Evolutionary conservation across 2,329 filamentous ascomycete genomes (phyloP).

Genomic region (Nothopassalora personata): DNA sequence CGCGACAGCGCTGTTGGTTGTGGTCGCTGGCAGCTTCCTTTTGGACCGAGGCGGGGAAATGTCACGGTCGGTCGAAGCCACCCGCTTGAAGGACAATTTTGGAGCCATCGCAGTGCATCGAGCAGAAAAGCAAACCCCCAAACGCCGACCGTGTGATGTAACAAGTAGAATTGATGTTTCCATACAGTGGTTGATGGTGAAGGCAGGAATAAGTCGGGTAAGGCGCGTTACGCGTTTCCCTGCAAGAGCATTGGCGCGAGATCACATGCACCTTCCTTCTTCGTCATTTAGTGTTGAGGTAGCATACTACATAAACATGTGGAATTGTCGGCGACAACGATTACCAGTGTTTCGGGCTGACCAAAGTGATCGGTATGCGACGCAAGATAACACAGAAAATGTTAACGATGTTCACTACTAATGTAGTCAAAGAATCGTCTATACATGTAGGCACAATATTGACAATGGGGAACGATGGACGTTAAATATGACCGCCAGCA

Average conservation of each 20-base stretch:
- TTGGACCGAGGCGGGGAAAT: constrained; percentile 56
- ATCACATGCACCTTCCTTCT: background rate
- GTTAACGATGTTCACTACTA: too few relatives aligned
- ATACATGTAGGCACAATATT: too few relatives aligned
- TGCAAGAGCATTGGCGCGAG: background rate
- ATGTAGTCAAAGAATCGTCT: too few relatives aligned
- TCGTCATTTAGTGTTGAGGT: too few relatives aligned
- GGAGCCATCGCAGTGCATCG: background rate
- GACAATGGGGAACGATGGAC: too few relatives aligned
- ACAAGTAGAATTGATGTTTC: background rate
- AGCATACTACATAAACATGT: background rate
- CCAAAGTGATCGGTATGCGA: too few relatives aligned
- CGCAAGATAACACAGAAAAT: too few relatives aligned
- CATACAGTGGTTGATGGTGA: background rate
- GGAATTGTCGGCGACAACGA: background rate
- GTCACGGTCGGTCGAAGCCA: constrained; percentile 36
- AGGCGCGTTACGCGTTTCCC: background rate
- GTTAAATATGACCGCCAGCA: too few relatives aligned
- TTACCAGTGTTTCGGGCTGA: too few relatives aligned
- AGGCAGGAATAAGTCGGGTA: background rate
- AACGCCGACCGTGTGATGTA: background rate
- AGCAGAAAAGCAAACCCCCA: background rate
- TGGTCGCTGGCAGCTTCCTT: constrained; percentile 50
- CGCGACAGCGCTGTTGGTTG: constrained; percentile 61
- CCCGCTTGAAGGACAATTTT: constrained; percentile 32